Conservation (phyloP, 768 basidiomycete species). For the Obba rivulosa region DNA sequence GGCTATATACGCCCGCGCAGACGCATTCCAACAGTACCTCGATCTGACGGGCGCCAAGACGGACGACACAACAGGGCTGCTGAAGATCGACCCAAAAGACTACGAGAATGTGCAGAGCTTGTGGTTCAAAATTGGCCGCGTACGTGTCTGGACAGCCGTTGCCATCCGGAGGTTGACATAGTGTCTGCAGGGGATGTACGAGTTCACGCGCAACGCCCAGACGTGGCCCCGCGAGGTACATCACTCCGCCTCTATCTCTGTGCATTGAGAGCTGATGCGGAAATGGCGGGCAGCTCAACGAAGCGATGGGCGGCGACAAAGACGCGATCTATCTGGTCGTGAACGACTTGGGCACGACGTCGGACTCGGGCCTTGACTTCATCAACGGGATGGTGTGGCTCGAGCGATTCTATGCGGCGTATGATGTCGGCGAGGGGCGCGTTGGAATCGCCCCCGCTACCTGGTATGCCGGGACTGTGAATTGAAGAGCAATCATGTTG, state of each 20-base stretch:
- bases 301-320: conserved; percentile 20
- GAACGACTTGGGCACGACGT: conserved; percentile 17
- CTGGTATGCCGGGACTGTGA: no score
- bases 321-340: conserved; percentile 27
- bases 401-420: conserved; percentile 33
- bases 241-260: neutral
- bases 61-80: conserved; percentile 18
- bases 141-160: no score
- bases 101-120: conserved; percentile 21
- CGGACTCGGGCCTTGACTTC: conserved; percentile 31
- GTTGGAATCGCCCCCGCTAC: conserved; percentile 31
- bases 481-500: no score
- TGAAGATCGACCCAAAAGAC: conserved; percentile 20
- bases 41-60: conserved; percentile 21
- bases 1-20: neutral
- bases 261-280: neutral
- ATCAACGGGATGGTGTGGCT: conserved; percentile 31
- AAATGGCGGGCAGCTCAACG: conserved; percentile 25
- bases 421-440: conserved; percentile 24
- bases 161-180: conserved; percentile 13
- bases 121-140: conserved; percentile 11
- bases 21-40: conserved; percentile 24
- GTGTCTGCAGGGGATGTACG: conserved; percentile 26
- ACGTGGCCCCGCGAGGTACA: conserved; percentile 32
- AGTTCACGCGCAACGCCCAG: conserved; percentile 39